Evolutionary conservation across 1,139 yeast species (phyloP), one percentile per base, ranked within the genome.

Genomic region (Geotrichum fermentans): DNA sequence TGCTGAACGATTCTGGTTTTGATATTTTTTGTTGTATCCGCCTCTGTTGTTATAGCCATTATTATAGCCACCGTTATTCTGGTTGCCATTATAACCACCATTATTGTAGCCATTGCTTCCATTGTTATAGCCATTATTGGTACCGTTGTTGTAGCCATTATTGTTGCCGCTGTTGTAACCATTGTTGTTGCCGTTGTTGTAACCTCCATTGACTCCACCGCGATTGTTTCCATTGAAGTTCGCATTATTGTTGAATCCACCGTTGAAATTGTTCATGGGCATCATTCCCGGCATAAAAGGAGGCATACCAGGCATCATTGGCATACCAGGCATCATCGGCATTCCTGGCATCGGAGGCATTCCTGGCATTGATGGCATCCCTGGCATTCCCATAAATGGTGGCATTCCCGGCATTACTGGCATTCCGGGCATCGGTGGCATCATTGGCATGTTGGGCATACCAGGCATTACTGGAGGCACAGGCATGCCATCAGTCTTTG

Each of bases 391-490:
- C 6, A 52, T 49, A 50, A 52, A 53, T 17, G 28, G 44, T n/a
- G 47, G 45, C 37, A 39, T 45, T 4, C 50, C 53, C 10, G 54
- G 54, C 54, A 52, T 52, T 43, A 45, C 40, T 28, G 53, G 56
- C 55, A 53, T 53, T 16, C 2, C 18, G n/a, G 53, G 52, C 55
- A 55, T 52, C 21, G 50, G 53, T 10, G 60, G 55, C 37, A 43
- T 49, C 54, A 51, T 54, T 20, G 47, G 56, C 43, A 54, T 56
- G 55, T 51, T 53, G 40, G 50, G 57, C 55, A 55, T 50, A 4
- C 55, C 54, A 5, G 58, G 58, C 53, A 53, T 55, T 45, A 45
- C 42, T 6, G 28, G 10, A 18, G 59, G 47, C 13, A 28, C 36
- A 36, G 33, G 40, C 14, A 10, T 33, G 35, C 13, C 44, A 30